Base-by-base conservation (phyloP, 2,329 filamentous ascomycete species). In the Gnomoniopsis sp. region DNA sequence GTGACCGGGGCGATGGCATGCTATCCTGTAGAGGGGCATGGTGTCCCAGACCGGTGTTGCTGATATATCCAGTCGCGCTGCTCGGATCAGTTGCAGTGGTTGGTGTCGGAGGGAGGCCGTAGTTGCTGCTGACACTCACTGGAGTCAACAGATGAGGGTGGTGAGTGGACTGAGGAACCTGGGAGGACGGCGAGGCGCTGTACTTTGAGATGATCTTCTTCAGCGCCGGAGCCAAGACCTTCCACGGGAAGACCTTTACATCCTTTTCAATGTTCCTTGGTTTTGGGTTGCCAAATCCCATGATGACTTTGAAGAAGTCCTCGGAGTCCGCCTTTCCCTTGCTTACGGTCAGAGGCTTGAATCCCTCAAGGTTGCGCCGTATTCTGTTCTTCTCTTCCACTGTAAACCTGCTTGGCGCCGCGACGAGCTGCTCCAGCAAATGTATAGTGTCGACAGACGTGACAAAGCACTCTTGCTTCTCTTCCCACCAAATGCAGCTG, bases 201-300 rank as follows among this genome's bases (percentile, higher is more conserved):
- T 98, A 99, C 88, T 99, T 99, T 68, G 91, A 88, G 71, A 99
- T 96, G 69, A 99, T 98, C 80, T 99, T 99, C 82, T 96, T 96
- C 65, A 99, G 81, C 0, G 95, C 93, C 61, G 87, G 84, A 51
- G 85, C 84, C 48, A 99, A 81, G 61, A 95, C 91, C 74, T 92
- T 95, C 95, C 95, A 99, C 4, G 92, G 89, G 70, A 98, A 99
- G 14, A 98, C 95, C 77, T 99, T 99, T 70, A 99, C 93, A 69
- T 98, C 93, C 77, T 99, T 99, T 78, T 98, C 95, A 64, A 99
- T 99, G 70, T 98, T 97, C 63, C 95, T 84, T 19, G 95, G 95
- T 75, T 98, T 98, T 2, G 95, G 95, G 61, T 89, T 90, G 14
- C 92, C 91, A 70, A 98, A 98, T 1, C 87, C 91, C 95, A 99